phyloP scores from a whole-genome alignment of 2,329 filamentous ascomycete genomes.

The Aspergillus awamori region DNA sequence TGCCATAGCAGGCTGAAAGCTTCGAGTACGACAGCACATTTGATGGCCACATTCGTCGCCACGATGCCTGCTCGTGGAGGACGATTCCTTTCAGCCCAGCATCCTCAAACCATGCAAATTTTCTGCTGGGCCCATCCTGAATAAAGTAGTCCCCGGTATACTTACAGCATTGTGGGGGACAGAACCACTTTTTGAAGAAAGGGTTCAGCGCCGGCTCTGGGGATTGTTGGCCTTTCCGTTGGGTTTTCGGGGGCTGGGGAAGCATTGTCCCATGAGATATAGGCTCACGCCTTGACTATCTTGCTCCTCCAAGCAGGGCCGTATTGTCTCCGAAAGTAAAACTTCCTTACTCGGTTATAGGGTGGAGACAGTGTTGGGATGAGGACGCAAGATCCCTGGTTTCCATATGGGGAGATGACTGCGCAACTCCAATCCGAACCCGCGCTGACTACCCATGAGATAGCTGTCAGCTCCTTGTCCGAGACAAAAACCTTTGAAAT shows the following conservation, averaged over 20 bases:
- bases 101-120: neutral
- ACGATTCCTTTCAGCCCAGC: neutral
- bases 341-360: slow-evolving; percentile 14
- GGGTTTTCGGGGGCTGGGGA: too few relatives aligned
- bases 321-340: slow-evolving; percentile 9
- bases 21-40: neutral
- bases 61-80: neutral
- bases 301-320: slow-evolving; percentile 1
- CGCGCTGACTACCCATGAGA: slow-evolving; percentile 14
- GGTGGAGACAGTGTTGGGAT: slow-evolving; percentile 7
- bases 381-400: neutral
- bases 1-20: neutral
- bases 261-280: too few relatives aligned
- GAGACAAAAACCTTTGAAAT: too few relatives aligned
- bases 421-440: slow-evolving; percentile 8
- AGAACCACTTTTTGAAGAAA: too few relatives aligned
- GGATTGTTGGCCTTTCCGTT: too few relatives aligned
- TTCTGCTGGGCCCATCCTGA: too few relatives aligned
- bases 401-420: neutral
- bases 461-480: slow-evolving; percentile 9
- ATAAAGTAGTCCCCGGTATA: too few relatives aligned
- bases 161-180: too few relatives aligned
- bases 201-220: too few relatives aligned
- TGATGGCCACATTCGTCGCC: neutral
- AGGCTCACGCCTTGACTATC: neutral